Evolutionary conservation across 1,139 yeast species (phyloP).

Genomic region (Suhomyces anneliseae): DNA sequence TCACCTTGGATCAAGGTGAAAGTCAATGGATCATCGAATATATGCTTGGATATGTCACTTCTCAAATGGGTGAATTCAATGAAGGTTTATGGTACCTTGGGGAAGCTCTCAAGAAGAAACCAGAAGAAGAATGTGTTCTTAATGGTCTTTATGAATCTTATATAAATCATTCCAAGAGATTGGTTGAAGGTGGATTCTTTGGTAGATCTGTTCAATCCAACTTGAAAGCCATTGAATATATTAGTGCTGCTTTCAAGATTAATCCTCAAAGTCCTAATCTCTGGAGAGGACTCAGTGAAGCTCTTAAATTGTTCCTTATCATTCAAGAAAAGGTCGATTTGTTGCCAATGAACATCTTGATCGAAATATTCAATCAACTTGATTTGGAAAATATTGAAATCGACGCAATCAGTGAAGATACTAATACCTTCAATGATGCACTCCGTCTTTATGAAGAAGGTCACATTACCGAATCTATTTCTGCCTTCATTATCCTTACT

Average conservation of each 20-base stretch:
- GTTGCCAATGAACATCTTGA: slow-evolving; percentile 46
- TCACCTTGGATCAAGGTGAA: slow-evolving; percentile 37
- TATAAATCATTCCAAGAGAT: slow-evolving; percentile 52
- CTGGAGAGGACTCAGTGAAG: slow-evolving; percentile 57
- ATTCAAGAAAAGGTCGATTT: slow-evolving; percentile 43
- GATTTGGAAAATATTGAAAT: slow-evolving; percentile 6
- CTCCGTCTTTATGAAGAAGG: slow-evolving; percentile 14
- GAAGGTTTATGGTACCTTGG: slow-evolving; percentile 34
- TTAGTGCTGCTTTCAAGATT: slow-evolving; percentile 40
- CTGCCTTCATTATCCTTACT: slow-evolving; percentile 27
- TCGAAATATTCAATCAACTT: slow-evolving; percentile 30
- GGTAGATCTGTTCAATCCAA: slow-evolving; percentile 52
- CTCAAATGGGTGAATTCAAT: slow-evolving; percentile 41
- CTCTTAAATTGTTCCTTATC: slow-evolving; percentile 44
- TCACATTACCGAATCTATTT: slow-evolving; percentile 21
- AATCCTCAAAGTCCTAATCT: slow-evolving; percentile 44
- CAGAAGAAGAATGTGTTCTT: slow-evolving; percentile 57
- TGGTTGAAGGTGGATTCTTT: slow-evolving; percentile 61
- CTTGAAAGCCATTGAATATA: slow-evolving; percentile 49
- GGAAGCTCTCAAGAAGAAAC: slow-evolving; percentile 42
- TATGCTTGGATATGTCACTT: slow-evolving; percentile 63
- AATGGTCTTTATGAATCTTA: slow-evolving; percentile 59
- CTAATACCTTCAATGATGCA: slow-evolving; percentile 13
- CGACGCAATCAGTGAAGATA: slow-evolving; percentile 7
- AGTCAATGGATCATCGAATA: slow-evolving; percentile 59